Evolutionary conservation across 2,329 filamentous ascomycete genomes (phyloP), one percentile per base, ranked within the genome.

Genomic region (Periconia digitata): DNA sequence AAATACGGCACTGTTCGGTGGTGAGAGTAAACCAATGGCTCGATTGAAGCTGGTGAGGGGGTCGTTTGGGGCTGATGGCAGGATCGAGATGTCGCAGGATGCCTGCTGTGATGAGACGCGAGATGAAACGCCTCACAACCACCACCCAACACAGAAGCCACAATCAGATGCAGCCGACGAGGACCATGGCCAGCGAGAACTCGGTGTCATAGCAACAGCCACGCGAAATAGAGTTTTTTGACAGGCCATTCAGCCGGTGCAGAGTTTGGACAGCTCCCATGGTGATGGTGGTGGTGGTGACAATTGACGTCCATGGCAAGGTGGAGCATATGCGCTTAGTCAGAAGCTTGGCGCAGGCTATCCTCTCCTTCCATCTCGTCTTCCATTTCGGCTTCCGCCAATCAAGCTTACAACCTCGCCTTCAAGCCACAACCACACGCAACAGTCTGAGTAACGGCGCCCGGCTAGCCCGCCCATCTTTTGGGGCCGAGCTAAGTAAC

Each of bases 31-130:
- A 40, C 48, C 46, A 44, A 40, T 20, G 36, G 43, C 43, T 43
- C 43, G 47, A 40, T 40, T 40, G 43, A 50, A 46, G 47, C 34
- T 46, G 47, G 43, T 40, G 39, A 47, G 44, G 44, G n/a, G 27
- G 44, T 50, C 44, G 44, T 35, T 24, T 43, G 34, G 32, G 45
- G 20, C 35, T 29, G 41, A 18, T 21, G 22, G 38, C 15, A 40
- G 38, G 38, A 40, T 40, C 3, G 21, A n/a, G 24, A n/a, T 40
- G 42, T 44, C 36, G 46, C 39, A 49, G 46, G 46, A 49, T 48
- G 40, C 46, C 38, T 38, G 46, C 39, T 36, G 40, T 17, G 17
- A 17, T 37, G 32, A 37, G 42, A 37, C 42, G 42, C 32, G 34
- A 44, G 8, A 22, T 37, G 42, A 44, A 44, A 44, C 42, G 38